Evolutionary conservation across 805 yeast species (phyloP).

Genomic region (Hanseniaspora lachancei): DNA sequence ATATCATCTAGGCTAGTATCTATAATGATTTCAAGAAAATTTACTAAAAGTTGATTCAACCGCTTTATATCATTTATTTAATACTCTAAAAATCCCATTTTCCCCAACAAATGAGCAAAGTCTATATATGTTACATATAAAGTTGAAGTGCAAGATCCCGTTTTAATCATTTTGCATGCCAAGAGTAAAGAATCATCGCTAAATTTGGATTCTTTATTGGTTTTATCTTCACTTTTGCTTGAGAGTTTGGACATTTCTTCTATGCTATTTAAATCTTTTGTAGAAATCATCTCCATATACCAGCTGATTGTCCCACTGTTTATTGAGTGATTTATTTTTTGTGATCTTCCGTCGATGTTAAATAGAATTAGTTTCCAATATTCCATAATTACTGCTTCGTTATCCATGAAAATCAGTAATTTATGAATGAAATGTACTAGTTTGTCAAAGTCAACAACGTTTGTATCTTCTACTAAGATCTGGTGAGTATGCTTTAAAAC

Average conservation of each 20-base stretch:
- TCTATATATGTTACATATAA: conserved; percentile 31
- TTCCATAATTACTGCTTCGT: conserved; percentile 27
- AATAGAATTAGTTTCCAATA: conserved; percentile 31
- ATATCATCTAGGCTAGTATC: conserved; percentile 39
- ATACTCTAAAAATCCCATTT: conserved; percentile 31
- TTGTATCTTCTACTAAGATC: conserved; percentile 18
- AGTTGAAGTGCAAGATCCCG: not conserved
- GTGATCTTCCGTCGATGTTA: conserved; percentile 19
- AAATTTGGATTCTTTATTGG: conserved; percentile 27
- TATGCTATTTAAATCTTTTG: conserved; percentile 24
- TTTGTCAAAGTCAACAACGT: conserved; percentile 37
- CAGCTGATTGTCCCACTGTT: conserved; percentile 25
- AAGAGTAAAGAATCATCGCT: not conserved
- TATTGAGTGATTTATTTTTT: conserved; percentile 19
- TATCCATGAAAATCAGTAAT: conserved; percentile 30
- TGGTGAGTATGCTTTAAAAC: not conserved
- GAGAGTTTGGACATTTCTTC: conserved; percentile 26
- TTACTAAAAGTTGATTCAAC: not conserved
- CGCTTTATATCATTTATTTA: not conserved
- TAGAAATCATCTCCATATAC: conserved; percentile 28
- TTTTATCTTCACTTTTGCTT: conserved; percentile 36
- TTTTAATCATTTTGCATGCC: conserved; percentile 5
- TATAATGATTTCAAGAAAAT: not conserved
- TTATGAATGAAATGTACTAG: conserved; percentile 31
- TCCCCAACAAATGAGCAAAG: conserved; percentile 38